These are phyloP conservation scores for Fusarium tjaetaba DNA, from an alignment of 2,329 filamentous ascomycete species.

Conservation along the genomic window DNA sequence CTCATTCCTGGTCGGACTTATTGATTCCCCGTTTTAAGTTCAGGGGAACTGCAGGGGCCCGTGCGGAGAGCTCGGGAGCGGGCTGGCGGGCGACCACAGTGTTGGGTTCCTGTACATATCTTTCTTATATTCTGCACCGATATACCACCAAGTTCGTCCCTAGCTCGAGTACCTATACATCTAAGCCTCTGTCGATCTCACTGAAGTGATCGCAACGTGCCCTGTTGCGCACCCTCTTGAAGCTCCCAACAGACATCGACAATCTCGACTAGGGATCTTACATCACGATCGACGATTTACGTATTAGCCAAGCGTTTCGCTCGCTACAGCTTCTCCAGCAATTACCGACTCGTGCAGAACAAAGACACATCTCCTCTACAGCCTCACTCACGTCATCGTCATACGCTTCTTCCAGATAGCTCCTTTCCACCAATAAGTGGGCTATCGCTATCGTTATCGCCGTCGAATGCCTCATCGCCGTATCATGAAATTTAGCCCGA, in stretches of 20 bases:
- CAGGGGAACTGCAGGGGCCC: constrained; percentile 28
- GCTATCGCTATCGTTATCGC: constrained; percentile 35
- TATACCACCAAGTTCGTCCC: background rate
- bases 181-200: constrained; percentile 18
- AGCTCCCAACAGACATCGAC: constrained; percentile 40
- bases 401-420: constrained; percentile 9
- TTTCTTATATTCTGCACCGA: background rate
- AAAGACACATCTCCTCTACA: constrained; percentile 4
- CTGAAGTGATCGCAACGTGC: constrained; percentile 32
- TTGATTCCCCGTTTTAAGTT: constrained; percentile 28
- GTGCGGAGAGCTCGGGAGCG: constrained; percentile 32
- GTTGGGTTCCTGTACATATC: constrained; percentile 18
- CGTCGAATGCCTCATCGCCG: constrained; percentile 37
- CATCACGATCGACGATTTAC: constrained; percentile 40
- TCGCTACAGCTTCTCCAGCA: constrained; percentile 14
- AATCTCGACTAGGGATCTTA: constrained; percentile 28
- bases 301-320: constrained; percentile 32
- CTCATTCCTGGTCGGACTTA: constrained; percentile 12
- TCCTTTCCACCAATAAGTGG: constrained; percentile 20
- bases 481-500: constrained; percentile 33
- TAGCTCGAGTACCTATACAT: constrained; percentile 19
- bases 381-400: constrained; percentile 25
- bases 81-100: constrained; percentile 8
- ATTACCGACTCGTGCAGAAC: constrained; percentile 9
- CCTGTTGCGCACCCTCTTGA: constrained; percentile 32